Percentiles rank a stretch among this genome's conserved stretches.
Evolutionary conservation across 2,329 filamentous ascomycete species (phyloP).

Genomic region (Botrytis galanthina): DNA sequence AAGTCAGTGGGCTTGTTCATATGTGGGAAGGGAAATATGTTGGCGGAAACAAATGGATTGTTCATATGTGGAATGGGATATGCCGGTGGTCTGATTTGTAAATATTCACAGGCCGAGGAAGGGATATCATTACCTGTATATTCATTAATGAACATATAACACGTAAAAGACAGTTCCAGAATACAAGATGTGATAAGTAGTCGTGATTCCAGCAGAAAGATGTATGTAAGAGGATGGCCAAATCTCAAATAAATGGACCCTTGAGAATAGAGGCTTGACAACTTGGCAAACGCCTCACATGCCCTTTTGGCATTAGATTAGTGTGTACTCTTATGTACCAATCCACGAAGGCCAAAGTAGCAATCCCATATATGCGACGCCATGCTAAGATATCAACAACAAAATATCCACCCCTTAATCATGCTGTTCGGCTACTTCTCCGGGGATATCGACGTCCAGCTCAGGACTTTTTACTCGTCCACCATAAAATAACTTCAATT

Average conservation of each 20-base stretch:
- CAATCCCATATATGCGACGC: neutral
- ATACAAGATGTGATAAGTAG: neutral
- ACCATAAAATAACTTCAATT: slow-evolving; percentile 15
- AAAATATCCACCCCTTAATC: neutral
- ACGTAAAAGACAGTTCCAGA: neutral
- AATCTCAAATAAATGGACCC: neutral
- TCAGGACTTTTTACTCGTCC: neutral
- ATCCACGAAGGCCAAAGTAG: neutral
- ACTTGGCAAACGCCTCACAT: neutral
- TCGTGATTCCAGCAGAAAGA: neutral
- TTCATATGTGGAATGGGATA: neutral
- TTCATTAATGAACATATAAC: slow-evolving; percentile 8
- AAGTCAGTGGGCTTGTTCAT: neutral
- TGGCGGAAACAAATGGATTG: neutral
- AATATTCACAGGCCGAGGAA: neutral
- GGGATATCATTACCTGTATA: neutral
- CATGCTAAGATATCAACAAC: neutral
- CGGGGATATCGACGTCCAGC: neutral
- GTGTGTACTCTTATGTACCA: slow-evolving; percentile 7
- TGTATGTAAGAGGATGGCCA: neutral
- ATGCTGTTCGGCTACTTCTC: neutral
- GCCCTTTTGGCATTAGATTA: neutral
- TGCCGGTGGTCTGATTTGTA: slow-evolving; percentile 8
- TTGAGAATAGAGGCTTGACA: neutral
- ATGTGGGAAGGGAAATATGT: neutral